These are phyloP conservation scores for Radiomyces spectabilis DNA, from an alignment of 192 early-diverging fungal species.

Conservation along the genomic window DNA sequence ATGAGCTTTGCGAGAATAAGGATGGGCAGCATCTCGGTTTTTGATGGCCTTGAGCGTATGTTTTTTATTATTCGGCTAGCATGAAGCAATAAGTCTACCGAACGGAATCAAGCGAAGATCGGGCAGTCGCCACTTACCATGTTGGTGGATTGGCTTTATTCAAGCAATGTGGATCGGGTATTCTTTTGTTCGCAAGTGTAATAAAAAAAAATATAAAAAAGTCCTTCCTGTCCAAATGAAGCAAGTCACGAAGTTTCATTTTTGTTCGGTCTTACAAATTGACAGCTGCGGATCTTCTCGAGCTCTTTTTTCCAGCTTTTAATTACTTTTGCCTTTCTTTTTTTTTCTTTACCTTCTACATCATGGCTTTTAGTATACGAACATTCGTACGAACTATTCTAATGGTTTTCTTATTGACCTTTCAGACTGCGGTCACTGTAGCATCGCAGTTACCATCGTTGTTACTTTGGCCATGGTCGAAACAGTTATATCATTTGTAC, in stretches of 20 bases:
- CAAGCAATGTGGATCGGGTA: neutral
- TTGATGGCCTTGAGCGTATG: slow-evolving; percentile 52
- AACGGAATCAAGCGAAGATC: neutral
- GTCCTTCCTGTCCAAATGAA: neutral
- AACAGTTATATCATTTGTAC: neutral
- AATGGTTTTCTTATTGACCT: neutral
- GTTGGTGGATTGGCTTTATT: neutral
- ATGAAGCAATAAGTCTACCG: neutral
- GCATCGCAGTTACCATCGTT: neutral
- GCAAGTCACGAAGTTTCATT: neutral
- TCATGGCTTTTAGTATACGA: neutral
- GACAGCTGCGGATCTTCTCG: neutral
- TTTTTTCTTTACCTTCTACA: neutral
- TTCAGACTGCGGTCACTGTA: neutral
- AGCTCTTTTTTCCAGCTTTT: neutral
- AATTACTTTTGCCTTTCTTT: neutral
- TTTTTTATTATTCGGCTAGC: slow-evolving; percentile 41
- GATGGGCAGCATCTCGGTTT: slow-evolving; percentile 45
- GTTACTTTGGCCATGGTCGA: slow-evolving; percentile 10
- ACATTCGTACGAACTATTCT: neutral
- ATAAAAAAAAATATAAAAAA: slow-evolving; percentile 6
- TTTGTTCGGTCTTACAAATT: neutral
- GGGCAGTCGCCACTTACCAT: neutral
- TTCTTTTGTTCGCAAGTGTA: no score
- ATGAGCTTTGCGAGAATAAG: slow-evolving; percentile 48